Percentiles rank a stretch among this genome's conserved stretches.
These are phyloP conservation scores for Pythium angustatum DNA, from an alignment of 352 stramenopile species.

Conservation along the genomic window DNA sequence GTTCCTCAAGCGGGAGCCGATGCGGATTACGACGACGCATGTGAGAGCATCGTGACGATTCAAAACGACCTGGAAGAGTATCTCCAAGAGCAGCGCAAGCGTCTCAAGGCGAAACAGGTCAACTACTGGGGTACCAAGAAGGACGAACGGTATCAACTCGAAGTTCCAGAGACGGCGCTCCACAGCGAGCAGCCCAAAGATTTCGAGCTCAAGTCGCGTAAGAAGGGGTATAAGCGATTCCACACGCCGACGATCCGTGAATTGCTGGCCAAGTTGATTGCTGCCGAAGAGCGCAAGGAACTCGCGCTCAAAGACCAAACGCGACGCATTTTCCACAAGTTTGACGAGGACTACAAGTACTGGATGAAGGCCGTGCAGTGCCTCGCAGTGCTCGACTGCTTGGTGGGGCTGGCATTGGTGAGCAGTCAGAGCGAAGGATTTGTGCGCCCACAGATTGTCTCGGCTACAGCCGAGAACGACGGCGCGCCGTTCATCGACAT, in stretches of 20 bases:
- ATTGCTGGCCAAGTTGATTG: slow-evolving; percentile 69
- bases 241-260: slow-evolving; percentile 87
- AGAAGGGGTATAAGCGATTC: slow-evolving; percentile 93
- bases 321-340: slow-evolving; percentile 95
- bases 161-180: slow-evolving; percentile 84
- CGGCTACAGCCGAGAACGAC: slow-evolving; percentile 46
- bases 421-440: slow-evolving; percentile 93
- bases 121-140: slow-evolving; percentile 96
- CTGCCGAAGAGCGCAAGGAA: slow-evolving; percentile 80
- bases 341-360: slow-evolving; percentile 91
- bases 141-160: slow-evolving; percentile 92
- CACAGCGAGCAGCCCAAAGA: slow-evolving; percentile 91
- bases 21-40: slow-evolving; percentile 92
- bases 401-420: slow-evolving; percentile 94
- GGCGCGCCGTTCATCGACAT: slow-evolving; percentile 87
- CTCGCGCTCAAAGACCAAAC: slow-evolving; percentile 89
- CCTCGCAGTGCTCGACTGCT: slow-evolving; percentile 93
- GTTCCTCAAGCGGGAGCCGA: slow-evolving; percentile 94
- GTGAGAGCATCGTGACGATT: slow-evolving; percentile 85
- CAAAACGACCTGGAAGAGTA: slow-evolving; percentile 92
- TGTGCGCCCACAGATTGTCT: slow-evolving; percentile 90
- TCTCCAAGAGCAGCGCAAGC: slow-evolving; percentile 69
- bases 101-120: slow-evolving; percentile 81
- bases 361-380: slow-evolving; percentile 95
- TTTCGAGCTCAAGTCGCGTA: slow-evolving; percentile 93